Conservation (phyloP, 805 yeast genomes). For the Myxozyma mucilagina region DNA sequence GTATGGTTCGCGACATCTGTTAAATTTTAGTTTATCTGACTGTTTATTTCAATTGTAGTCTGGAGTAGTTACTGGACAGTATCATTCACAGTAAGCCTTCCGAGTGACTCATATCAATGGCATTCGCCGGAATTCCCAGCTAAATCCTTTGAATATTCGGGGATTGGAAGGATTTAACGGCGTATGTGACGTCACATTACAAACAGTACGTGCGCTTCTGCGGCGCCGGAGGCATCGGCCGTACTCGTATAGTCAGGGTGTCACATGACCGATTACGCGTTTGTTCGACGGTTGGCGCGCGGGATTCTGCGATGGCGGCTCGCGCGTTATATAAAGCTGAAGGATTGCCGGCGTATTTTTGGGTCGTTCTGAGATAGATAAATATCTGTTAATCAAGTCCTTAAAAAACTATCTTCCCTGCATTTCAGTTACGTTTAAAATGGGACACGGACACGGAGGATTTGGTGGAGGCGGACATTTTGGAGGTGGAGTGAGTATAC, state of each 20-base stretch:
- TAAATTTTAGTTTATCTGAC: not conserved
- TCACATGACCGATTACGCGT: slow-evolving; percentile 1
- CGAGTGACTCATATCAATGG: too few relatives aligned
- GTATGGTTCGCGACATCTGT: slow-evolving; percentile 25
- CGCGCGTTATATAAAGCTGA: not conserved
- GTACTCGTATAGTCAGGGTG: not conserved
- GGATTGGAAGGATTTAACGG: not conserved
- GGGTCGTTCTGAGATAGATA: not conserved
- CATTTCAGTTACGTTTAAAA: not conserved
- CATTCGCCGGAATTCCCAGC: too few relatives aligned
- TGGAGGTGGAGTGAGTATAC: slow-evolving; percentile 14
- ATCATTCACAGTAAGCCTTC: too few relatives aligned
- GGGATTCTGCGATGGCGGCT: not conserved
- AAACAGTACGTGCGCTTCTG: not conserved
- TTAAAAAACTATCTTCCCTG: not conserved
- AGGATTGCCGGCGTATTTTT: not conserved
- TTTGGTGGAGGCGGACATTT: slow-evolving; percentile 4
- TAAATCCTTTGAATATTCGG: too few relatives aligned
- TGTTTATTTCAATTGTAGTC: too few relatives aligned
- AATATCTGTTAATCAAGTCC: not conserved
- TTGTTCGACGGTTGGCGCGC: not conserved
- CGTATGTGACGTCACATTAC: not conserved
- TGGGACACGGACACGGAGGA: slow-evolving; percentile 23
- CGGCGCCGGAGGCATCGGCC: not conserved
- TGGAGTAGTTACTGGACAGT: too few relatives aligned